phyloP scores from a whole-genome alignment of 2,329 filamentous ascomycete genomes.

The Coniochaeta hoffmannii region DNA sequence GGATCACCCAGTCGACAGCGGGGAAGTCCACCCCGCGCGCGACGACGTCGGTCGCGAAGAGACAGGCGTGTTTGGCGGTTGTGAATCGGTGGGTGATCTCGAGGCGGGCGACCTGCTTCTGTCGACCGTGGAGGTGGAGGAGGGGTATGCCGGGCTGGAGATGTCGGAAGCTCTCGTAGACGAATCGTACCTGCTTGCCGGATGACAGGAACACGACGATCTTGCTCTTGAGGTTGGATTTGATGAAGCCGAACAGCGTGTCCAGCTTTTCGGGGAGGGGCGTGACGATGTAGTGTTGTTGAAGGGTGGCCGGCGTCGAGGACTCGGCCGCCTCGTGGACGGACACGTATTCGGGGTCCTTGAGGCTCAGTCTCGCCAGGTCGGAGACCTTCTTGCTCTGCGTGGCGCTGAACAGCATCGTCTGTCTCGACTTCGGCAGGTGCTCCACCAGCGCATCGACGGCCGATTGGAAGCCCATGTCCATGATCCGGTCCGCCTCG shows the following conservation, averaged over 20 bases:
- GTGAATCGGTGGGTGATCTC: slow-evolving; percentile 85
- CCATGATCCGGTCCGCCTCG: slow-evolving; percentile 93
- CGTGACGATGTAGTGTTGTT: slow-evolving; percentile 87
- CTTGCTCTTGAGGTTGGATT: slow-evolving; percentile 84
- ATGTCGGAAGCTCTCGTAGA: slow-evolving; percentile 87
- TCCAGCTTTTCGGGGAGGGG: slow-evolving; percentile 85
- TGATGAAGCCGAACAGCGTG: slow-evolving; percentile 87
- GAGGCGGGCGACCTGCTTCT: slow-evolving; percentile 82
- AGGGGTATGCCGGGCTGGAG: slow-evolving; percentile 91
- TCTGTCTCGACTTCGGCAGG: slow-evolving; percentile 78
- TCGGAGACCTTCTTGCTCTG: slow-evolving; percentile 94
- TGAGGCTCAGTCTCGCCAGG: slow-evolving; percentile 77
- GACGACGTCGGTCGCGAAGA: slow-evolving; percentile 94
- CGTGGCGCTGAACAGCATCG: slow-evolving; percentile 89
- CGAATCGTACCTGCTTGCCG: slow-evolving; percentile 92
- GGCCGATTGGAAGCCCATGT: slow-evolving; percentile 89
- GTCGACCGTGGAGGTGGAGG: slow-evolving; percentile 85
- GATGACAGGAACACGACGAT: slow-evolving; percentile 94
- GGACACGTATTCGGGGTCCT: slow-evolving; percentile 89
- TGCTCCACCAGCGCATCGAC: slow-evolving; percentile 93
- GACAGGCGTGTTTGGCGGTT: slow-evolving; percentile 70
- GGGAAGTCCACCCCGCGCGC: slow-evolving; percentile 94
- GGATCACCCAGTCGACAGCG: slow-evolving; percentile 97
- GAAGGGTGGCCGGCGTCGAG: slow-evolving; percentile 75
- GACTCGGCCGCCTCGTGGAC: slow-evolving; percentile 77